Conservation (phyloP, 805 yeast genomes). For the Yarrowia bubula region DNA sequence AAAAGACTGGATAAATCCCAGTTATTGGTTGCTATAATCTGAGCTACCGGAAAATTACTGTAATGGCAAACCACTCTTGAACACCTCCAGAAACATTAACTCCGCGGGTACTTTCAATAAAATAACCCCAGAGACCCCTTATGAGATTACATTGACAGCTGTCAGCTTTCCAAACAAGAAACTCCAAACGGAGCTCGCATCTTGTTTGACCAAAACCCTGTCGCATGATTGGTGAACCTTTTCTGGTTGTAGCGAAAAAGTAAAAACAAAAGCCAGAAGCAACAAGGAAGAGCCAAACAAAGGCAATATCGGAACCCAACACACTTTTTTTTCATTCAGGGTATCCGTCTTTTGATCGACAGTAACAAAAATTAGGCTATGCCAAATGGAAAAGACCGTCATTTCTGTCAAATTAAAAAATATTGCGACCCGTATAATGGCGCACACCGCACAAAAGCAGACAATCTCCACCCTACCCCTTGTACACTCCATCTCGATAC, state of each 20-base stretch:
- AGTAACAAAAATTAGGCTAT: neutral
- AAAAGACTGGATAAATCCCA: too few relatives aligned
- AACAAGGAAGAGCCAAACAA: neutral
- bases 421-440: too few relatives aligned
- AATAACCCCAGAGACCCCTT: neutral
- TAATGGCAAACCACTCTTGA: too few relatives aligned
- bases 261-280: neutral
- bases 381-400: too few relatives aligned
- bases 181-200: neutral
- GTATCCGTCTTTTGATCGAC: constrained; percentile 8
- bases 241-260: neutral
- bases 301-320: neutral
- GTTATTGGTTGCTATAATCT: too few relatives aligned
- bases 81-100: too few relatives aligned
- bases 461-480: too few relatives aligned
- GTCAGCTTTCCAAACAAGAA: neutral
- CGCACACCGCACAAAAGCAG: too few relatives aligned
- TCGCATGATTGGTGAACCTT: neutral
- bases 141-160: neutral
- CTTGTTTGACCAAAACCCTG: neutral
- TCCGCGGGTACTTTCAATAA: too few relatives aligned
- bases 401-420: too few relatives aligned
- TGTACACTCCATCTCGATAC: too few relatives aligned
- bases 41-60: too few relatives aligned
- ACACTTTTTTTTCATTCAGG: constrained; percentile 5